Evolutionary conservation across 768 basidiomycete species (phyloP).

Genomic region (Naganishia kalamii): DNA sequence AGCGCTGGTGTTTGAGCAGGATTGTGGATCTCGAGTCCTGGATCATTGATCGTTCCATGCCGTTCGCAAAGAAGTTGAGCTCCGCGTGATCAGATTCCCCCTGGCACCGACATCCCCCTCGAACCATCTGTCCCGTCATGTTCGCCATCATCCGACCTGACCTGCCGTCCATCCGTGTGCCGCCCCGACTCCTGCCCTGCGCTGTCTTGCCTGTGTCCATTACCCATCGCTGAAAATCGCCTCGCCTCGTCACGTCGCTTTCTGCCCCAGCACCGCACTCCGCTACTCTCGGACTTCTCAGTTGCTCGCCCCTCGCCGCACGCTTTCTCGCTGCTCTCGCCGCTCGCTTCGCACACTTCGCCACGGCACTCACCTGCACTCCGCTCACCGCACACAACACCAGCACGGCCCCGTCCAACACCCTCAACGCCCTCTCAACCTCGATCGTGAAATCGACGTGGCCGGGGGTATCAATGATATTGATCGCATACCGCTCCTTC

Average conservation of each 20-base stretch:
- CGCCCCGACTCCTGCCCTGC: too few relatives aligned
- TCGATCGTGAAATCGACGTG: slow-evolving; percentile 99
- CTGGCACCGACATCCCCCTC: too few relatives aligned
- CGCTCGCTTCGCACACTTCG: not conserved
- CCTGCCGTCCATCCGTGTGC: too few relatives aligned
- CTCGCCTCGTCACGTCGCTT: too few relatives aligned
- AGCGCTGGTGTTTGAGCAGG: not conserved
- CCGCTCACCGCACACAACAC: slow-evolving; percentile 96
- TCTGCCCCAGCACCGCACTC: not conserved
- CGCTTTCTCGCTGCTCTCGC: not conserved
- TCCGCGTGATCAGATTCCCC: too few relatives aligned
- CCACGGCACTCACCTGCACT: slow-evolving; percentile 61
- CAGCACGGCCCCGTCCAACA: slow-evolving; percentile 90
- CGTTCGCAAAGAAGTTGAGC: too few relatives aligned
- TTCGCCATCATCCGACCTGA: too few relatives aligned
- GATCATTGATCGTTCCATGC: too few relatives aligned
- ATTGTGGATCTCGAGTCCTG: not conserved
- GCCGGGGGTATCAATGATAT: slow-evolving; percentile 98
- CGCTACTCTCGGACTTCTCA: not conserved
- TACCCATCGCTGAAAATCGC: too few relatives aligned
- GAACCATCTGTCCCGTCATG: too few relatives aligned
- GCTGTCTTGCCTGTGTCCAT: too few relatives aligned
- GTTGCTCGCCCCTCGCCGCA: not conserved
- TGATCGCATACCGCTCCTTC: slow-evolving; percentile 77
- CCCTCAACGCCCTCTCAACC: slow-evolving; percentile 91